Evolutionary conservation across 1,284 basidiomycete species (phyloP), one percentile per base, ranked within the genome.

Genomic region (Xerocomus amazonicus): DNA sequence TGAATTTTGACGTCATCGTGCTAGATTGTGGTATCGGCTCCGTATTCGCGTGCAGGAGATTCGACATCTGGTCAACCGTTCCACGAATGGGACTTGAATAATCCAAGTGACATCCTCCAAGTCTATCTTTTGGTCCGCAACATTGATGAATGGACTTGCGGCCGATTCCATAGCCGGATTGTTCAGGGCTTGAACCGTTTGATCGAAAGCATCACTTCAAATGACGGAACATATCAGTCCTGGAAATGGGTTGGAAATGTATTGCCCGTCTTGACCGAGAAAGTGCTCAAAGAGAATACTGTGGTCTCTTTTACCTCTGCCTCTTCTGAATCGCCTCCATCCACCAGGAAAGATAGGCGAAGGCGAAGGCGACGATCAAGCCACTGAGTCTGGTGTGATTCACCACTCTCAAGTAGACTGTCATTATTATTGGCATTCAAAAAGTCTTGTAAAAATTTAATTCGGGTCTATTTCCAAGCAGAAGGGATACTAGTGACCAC

Each of bases 401-500:
- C 47, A 40, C 43, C 29, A 31, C 12, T 31, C 29, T 31, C 8
- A 31, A 39, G 37, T 35, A 52, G 12, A 17, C 9, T 46, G 52
- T n/a, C 29, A 27, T 13, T 10, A 14, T 10, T 9, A 35, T 36
- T 35, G 19, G 17, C 7, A 35, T 35, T 17, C 6, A 8, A 35
- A n/a, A 23, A 23, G 19, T 23, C 19, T 23, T 23, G 19, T 23
- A 23, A 23, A 23, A 23, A 23, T 23, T 23, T 23, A 2, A 23
- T 23, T 23, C 19, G 19, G 19, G 2, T 31, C 51, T 59, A 67
- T 66, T 75, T 80, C 93, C 94, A 97, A 56, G 83, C 85, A 4
- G 89, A 89, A 42, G 89, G 86, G 44, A 97, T 88, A 57, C 81
- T 82, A 53, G 77, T 76, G 37, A 93, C 80, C 13, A 83, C 81